Conservation (phyloP, 148 eudicot species). For the Rhododendron ovatum region DNA sequence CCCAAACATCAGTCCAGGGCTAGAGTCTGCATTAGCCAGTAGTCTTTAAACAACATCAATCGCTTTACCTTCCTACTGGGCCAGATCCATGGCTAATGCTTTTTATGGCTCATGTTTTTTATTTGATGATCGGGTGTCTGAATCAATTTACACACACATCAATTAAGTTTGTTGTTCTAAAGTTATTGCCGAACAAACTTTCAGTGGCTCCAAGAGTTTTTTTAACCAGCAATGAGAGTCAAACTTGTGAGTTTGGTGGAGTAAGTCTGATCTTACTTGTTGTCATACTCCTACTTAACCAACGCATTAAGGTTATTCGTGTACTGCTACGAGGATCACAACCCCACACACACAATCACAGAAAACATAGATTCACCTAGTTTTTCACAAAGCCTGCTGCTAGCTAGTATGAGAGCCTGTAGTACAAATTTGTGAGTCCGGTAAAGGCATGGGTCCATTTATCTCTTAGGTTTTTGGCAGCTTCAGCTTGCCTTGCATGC, state of each 20-base stretch:
- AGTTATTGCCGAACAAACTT: not conserved
- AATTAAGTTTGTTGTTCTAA: not conserved
- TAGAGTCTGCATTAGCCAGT: not conserved
- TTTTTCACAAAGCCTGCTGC: not conserved
- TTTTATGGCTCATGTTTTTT: not conserved
- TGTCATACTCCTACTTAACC: not conserved
- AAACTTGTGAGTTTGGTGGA: not conserved
- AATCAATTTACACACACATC: too few species aligned
- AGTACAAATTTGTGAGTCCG: too few species aligned
- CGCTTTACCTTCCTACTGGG: not conserved
- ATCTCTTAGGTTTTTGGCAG: not conserved
- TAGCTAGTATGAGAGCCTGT: too few species aligned
- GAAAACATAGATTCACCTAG: not conserved
- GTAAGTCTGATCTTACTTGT: not conserved
- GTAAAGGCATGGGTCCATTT: not conserved
- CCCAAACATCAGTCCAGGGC: not conserved
- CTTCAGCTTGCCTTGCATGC: not conserved
- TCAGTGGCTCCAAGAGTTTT: not conserved
- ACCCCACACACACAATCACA: not conserved
- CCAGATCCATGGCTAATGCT: not conserved
- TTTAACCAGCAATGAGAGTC: not conserved
- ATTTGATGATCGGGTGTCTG: not conserved
- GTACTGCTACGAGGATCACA: not conserved
- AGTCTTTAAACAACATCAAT: not conserved
- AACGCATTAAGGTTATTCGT: not conserved